Evolutionary conservation across 805 yeast species (phyloP), one percentile per base, ranked within the genome.

Genomic region (Kurtzmaniella cleridarum): DNA sequence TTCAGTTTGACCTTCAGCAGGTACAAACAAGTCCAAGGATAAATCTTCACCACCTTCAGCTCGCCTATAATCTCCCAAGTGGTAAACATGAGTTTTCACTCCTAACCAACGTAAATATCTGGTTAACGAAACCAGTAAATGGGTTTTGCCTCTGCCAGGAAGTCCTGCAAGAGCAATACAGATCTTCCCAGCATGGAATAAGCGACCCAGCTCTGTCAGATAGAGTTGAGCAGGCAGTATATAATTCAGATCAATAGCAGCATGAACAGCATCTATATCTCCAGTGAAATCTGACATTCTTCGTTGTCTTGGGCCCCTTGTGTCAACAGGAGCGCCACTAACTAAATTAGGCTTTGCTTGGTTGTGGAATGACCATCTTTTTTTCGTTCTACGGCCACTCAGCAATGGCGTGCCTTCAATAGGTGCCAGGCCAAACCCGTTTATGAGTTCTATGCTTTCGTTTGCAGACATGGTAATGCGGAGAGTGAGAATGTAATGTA

Each of bases 121-220:
- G 3, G 96, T 88, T 46, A 93, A 71, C 11, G 95, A 82, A 30
- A 91, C 97, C 5, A 96, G 84, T 36, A 91, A 70, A 57, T 89
- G 88, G 1, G 98, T 93, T 58, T 93, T 93, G 2, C 98, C 97
- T 35, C 98, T 74, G 1, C 96, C 98, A 2, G 98, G 98, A 43
- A 90, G 70, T 0, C 98, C 98, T 3, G 86, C 91, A 48, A 93
- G 72, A 3, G 84, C 87, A 38, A 93, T 83, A 50, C 95, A 79
- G 32, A 93, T 79, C 51, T 87, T 85, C 3, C 98, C 98, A 3
- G 98, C 98, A 54, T 93, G 98, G 65, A 87, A 93, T 51, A 93
- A 70, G 46, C 88, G 76, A 0, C 98, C 98, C 0, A 90, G 79
- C 41, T 88, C 96, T 0, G 98, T 91, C 10, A 95, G 81, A 59